Conservation (phyloP, 2,329 filamentous ascomycete genomes). For the Cryphonectria japonica region DNA sequence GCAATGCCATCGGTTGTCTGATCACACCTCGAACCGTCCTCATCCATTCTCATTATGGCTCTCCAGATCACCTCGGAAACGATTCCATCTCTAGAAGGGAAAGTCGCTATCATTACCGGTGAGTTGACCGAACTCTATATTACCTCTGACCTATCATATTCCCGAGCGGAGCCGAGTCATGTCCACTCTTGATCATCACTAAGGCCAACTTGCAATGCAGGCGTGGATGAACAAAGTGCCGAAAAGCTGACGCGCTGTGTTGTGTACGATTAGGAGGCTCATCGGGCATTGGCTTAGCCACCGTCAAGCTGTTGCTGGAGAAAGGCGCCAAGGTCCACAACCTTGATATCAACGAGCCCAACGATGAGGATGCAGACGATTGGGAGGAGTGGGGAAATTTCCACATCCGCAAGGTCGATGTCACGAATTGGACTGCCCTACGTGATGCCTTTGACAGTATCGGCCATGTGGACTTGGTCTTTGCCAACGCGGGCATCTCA, state of each 20-base stretch:
- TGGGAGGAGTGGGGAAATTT: constrained; percentile 16
- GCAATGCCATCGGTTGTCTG: neutral
- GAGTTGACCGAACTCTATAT: neutral
- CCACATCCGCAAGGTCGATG: neutral
- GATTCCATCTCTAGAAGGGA: neutral
- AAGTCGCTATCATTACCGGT: constrained; percentile 11
- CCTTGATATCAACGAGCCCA: constrained; percentile 6
- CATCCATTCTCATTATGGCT: neutral
- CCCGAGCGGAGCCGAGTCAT: neutral
- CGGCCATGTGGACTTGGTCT: constrained; percentile 4
- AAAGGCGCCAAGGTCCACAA: constrained; percentile 11
- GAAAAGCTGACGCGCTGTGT: neutral
- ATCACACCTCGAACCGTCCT: neutral
- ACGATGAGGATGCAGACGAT: constrained; percentile 9
- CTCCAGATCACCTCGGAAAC: neutral
- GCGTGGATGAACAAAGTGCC: neutral
- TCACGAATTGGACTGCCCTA: constrained; percentile 7
- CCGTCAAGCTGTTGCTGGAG: constrained; percentile 7
- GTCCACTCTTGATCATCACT: neutral
- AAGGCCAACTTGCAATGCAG: neutral
- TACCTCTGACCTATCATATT: neutral
- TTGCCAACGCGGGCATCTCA: constrained; percentile 13
- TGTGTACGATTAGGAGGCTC: neutral
- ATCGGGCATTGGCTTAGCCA: constrained; percentile 10
- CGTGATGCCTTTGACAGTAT: constrained; percentile 10